Evolutionary conservation across 306 rosid genomes (phyloP).

Genomic region (Fagus crenata): DNA sequence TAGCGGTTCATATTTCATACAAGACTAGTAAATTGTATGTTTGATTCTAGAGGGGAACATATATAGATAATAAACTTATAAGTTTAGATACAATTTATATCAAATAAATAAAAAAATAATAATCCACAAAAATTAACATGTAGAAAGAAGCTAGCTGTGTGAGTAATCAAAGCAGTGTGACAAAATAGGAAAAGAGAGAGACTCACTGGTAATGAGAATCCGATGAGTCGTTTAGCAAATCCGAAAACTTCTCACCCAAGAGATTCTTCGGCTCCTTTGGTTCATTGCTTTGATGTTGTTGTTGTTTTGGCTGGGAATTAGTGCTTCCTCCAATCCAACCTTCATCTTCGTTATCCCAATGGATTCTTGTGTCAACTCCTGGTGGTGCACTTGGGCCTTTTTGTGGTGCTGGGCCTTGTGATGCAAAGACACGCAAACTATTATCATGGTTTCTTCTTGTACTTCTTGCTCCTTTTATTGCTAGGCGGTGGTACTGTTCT

Average conservation of each 20-base stretch:
- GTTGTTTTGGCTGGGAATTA: constrained; percentile 6
- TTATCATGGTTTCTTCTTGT: background rate
- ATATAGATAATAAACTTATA: too few species aligned
- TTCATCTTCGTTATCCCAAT: constrained; percentile 78
- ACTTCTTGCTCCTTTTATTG: background rate
- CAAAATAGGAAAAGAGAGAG: background rate
- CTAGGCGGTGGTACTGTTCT: background rate
- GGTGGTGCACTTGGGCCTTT: constrained; percentile 46
- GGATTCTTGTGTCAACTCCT: constrained; percentile 83
- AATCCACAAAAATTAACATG: background rate
- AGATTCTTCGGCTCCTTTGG: constrained; percentile 34
- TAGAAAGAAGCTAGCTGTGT: background rate
- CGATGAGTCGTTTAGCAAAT: constrained; percentile 51
- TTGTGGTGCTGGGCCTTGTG: constrained; percentile 39
- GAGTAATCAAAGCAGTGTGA: background rate
- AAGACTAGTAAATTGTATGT: too few species aligned
- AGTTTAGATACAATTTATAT: too few species aligned
- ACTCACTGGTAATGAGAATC: constrained; percentile 90
- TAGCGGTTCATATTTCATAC: too few species aligned
- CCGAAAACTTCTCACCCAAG: constrained; percentile 53
- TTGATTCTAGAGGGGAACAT: too few species aligned
- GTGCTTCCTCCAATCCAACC: constrained; percentile 78
- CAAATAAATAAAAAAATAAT: too few species aligned
- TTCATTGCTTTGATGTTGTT: constrained; percentile 4
- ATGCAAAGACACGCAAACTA: constrained; percentile 29